Evolutionary conservation across 495 filamentous ascomycete genomes (phyloP).

Genomic region (Tuber melanosporum): DNA sequence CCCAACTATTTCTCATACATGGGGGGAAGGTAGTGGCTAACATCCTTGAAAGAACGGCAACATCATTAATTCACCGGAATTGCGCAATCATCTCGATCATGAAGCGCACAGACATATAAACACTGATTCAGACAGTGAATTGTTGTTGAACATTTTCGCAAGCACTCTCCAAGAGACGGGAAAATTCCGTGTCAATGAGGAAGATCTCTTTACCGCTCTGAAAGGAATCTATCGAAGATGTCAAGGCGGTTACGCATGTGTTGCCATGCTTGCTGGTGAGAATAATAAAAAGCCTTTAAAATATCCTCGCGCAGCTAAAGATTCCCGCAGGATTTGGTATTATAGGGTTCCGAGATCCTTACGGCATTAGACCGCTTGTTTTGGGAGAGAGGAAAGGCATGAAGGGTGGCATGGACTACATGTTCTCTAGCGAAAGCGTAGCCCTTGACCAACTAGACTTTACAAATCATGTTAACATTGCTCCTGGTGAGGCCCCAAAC

Average conservation of each 20-base stretch:
- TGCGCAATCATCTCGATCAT: conserved; percentile 72
- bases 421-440: conserved; percentile 96
- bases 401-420: conserved; percentile 74
- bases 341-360: conserved; percentile 78
- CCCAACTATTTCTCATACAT: neutral
- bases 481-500: conserved; percentile 51
- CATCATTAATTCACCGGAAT: conserved; percentile 80
- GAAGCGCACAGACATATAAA: conserved; percentile 95
- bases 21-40: conserved; percentile 44
- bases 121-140: conserved; percentile 88
- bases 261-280: conserved; percentile 82
- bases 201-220: conserved; percentile 79
- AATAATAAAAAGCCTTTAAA: conserved; percentile 4
- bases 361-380: conserved; percentile 85
- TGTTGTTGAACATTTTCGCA: conserved; percentile 93
- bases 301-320: neutral
- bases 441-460: conserved; percentile 85
- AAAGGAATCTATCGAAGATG: conserved; percentile 68
- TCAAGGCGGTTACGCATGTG: conserved; percentile 79
- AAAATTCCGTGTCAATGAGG: conserved; percentile 86
- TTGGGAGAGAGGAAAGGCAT: conserved; percentile 64
- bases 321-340: conserved; percentile 63
- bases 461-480: conserved; percentile 69
- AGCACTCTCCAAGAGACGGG: conserved; percentile 91
- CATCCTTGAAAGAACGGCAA: conserved; percentile 78